These are phyloP conservation scores for Auricularia sp. DNA, from an alignment of 768 basidiomycete genomes.

Conservation along the genomic window DNA sequence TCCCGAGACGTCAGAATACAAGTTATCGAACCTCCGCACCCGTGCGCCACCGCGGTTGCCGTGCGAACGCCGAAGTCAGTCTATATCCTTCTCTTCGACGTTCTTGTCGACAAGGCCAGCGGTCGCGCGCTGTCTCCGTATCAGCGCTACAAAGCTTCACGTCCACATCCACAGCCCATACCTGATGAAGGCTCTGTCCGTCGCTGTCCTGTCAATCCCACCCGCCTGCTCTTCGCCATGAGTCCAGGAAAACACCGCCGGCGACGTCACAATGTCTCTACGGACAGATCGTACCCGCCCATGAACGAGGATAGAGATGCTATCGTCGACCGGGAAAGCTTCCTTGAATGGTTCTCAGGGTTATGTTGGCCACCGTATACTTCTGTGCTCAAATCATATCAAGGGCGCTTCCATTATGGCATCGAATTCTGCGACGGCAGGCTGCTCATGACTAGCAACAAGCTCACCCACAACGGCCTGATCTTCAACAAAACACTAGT, in stretches of 20 bases:
- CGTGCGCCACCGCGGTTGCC: background rate
- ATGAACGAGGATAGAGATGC: background rate
- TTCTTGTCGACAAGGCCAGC: background rate
- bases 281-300: background rate
- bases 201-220: background rate
- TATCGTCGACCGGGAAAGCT: slow-evolving; percentile 1
- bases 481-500: background rate
- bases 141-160: background rate
- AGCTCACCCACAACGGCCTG: background rate
- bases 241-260: background rate
- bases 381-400: background rate
- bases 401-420: background rate
- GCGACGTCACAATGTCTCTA: background rate
- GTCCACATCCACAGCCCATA: background rate
- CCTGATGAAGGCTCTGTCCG: background rate
- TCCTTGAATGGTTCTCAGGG: background rate
- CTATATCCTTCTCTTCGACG: background rate
- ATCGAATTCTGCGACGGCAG: background rate
- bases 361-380: background rate
- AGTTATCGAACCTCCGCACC: background rate
- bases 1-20: background rate
- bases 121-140: background rate
- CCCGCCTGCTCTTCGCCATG: background rate
- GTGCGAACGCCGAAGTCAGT: background rate
- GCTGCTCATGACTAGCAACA: background rate